phyloP scores from a whole-genome alignment of 140 eudicot species.

The Anethum foeniculum region DNA sequence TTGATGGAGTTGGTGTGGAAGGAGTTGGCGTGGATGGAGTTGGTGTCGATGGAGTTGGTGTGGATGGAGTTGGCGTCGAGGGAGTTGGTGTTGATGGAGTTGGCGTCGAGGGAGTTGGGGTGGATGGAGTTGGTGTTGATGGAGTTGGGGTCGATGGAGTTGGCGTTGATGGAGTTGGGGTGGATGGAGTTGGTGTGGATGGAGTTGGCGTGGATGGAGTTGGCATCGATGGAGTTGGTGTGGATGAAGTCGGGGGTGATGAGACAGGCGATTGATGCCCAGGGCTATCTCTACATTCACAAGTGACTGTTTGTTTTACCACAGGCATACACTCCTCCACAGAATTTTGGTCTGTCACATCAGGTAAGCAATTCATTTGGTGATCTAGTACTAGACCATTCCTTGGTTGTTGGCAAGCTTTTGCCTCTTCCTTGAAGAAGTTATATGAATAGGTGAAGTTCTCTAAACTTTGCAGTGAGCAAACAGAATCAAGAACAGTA shows the following conservation, averaged over 20 bases:
- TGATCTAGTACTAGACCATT: slow-evolving; percentile 13
- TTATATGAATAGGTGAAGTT: slow-evolving; percentile 36
- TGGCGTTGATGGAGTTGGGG: slow-evolving; percentile 11
- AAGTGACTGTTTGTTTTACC: slow-evolving; percentile 30
- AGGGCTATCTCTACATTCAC: slow-evolving; percentile 29
- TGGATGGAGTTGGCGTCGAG: no score
- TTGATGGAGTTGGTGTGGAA: no score
- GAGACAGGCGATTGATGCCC: not conserved
- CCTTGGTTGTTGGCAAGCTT: slow-evolving; percentile 23
- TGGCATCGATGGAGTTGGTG: slow-evolving; percentile 1
- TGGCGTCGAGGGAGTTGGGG: no score
- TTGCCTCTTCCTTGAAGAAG: slow-evolving; percentile 36
- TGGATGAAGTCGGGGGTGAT: not conserved
- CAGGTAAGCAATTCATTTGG: slow-evolving; percentile 39
- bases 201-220: slow-evolving; percentile 17
- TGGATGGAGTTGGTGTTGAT: no score
- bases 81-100: no score
- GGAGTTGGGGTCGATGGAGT: not conserved
- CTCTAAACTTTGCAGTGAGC: slow-evolving; percentile 34
- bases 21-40: no score
- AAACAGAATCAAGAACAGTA: slow-evolving; percentile 30
- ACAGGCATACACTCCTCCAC: slow-evolving; percentile 28
- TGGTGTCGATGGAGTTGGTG: no score
- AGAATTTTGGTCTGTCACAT: slow-evolving; percentile 31
- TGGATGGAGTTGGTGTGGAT: slow-evolving; percentile 4